Conservation (phyloP, 1,284 basidiomycete species). For the Spongiforma sp. region DNA sequence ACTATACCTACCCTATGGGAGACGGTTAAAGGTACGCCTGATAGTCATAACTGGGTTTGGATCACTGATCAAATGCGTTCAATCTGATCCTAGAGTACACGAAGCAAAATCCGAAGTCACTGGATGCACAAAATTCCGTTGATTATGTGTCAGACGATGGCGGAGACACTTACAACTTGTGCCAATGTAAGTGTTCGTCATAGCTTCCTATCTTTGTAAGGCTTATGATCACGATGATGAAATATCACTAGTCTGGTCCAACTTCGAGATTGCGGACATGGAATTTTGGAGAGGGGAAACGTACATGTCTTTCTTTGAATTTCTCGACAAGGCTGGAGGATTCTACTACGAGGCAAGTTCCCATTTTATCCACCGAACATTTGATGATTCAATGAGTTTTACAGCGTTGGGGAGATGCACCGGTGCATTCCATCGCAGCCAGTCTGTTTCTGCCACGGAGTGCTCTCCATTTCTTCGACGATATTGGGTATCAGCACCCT, state of each 20-base stretch:
- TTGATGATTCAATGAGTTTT: constrained; percentile 8
- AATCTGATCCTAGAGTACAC: constrained; percentile 45
- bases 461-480: constrained; percentile 78
- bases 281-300: constrained; percentile 83
- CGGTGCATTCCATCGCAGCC: constrained; percentile 84
- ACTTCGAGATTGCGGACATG: constrained; percentile 87
- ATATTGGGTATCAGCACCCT: constrained; percentile 58
- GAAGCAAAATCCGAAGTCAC: constrained; percentile 61
- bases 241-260: constrained; percentile 82
- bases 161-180: constrained; percentile 77
- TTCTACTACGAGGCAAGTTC: constrained; percentile 80
- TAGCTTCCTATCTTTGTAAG: neutral
- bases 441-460: constrained; percentile 71
- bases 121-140: constrained; percentile 73
- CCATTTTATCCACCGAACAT: neutral
- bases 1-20: constrained; percentile 84
- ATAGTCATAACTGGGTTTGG: neutral
- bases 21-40: constrained; percentile 60
- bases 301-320: constrained; percentile 81
- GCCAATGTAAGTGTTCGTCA: constrained; percentile 74
- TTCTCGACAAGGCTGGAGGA: constrained; percentile 79
- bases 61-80: neutral
- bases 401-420: constrained; percentile 87
- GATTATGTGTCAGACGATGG: constrained; percentile 75
- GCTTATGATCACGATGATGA: constrained; percentile 3